phyloP scores from a whole-genome alignment of 495 filamentous ascomycete genomes.

The Xylaria longipes region DNA sequence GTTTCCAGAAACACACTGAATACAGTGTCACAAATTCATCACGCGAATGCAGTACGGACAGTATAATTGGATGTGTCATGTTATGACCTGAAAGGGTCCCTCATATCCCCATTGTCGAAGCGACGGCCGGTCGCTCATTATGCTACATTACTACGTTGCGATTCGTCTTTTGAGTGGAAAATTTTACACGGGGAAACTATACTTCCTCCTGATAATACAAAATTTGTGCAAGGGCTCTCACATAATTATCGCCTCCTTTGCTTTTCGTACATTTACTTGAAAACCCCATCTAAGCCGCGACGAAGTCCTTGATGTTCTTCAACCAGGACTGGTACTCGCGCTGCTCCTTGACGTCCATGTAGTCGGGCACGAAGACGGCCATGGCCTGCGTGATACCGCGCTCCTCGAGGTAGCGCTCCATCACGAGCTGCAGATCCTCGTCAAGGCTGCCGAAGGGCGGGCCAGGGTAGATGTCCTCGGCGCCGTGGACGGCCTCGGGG shows the following conservation, averaged over 20 bases:
- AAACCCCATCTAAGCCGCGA: slow-evolving; percentile 63
- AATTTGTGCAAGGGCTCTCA: neutral
- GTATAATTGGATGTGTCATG: neutral
- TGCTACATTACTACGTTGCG: neutral
- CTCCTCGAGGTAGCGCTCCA: slow-evolving; percentile 95
- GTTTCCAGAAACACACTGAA: neutral
- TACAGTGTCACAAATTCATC: slow-evolving; percentile 26
- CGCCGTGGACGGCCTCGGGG: slow-evolving; percentile 53
- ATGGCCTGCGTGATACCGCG: slow-evolving; percentile 87
- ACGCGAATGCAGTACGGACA: slow-evolving; percentile 22
- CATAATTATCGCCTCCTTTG: neutral
- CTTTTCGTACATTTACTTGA: neutral
- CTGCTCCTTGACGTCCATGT: slow-evolving; percentile 99
- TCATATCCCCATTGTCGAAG: slow-evolving; percentile 3
- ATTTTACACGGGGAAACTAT: neutral
- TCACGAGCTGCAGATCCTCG: slow-evolving; percentile 88
- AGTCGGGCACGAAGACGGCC: slow-evolving; percentile 91
- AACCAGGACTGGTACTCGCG: slow-evolving; percentile 95
- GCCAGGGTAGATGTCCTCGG: slow-evolving; percentile 83
- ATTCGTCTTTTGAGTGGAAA: slow-evolving; percentile 18
- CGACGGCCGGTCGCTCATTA: slow-evolving; percentile 11
- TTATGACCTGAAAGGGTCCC: neutral
- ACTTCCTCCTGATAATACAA: slow-evolving; percentile 9
- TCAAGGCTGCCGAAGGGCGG: slow-evolving; percentile 94
- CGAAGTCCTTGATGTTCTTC: slow-evolving; percentile 78